Conservation (phyloP, 768 basidiomycete genomes). For the Pleurotus pulmonarius region DNA sequence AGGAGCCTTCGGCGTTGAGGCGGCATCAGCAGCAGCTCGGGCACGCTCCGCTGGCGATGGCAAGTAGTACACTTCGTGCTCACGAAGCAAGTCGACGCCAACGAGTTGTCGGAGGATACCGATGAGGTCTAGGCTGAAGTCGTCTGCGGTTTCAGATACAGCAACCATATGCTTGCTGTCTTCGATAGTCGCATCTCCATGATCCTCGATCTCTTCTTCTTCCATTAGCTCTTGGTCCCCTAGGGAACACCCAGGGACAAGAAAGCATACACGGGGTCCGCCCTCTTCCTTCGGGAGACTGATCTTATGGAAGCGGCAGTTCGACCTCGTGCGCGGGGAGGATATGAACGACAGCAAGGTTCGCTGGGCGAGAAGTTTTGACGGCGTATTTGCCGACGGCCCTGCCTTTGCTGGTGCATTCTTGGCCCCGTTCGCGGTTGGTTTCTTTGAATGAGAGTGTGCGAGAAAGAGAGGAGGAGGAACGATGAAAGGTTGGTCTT, state of each 20-base stretch:
- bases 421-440: neutral
- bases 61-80: conserved; percentile 63
- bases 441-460: conserved; percentile 16
- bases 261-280: conserved; percentile 53
- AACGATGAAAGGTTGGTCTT: conserved; percentile 16
- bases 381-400: conserved; percentile 14
- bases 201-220: conserved; percentile 58
- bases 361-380: conserved; percentile 10
- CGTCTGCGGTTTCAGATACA: conserved; percentile 46
- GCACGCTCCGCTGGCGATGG: conserved; percentile 41
- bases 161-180: conserved; percentile 44
- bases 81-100: conserved; percentile 60
- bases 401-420: conserved; percentile 12
- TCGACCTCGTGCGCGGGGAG: conserved; percentile 61
- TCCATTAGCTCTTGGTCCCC: conserved; percentile 52
- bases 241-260: conserved; percentile 68
- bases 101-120: conserved; percentile 58
- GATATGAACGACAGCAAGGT: conserved; percentile 14
- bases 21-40: conserved; percentile 18
- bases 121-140: conserved; percentile 50
- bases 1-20: conserved; percentile 9
- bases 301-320: conserved; percentile 69
- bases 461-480: conserved; percentile 31
- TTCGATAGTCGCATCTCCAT: conserved; percentile 50
- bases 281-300: conserved; percentile 55